A percentile compares a stretch with the other conserved stretches of the same genome.
These are phyloP conservation scores for Linnemannia schmuckeri DNA, from an alignment of 192 early-diverging fungal genomes.

Conservation along the genomic window DNA sequence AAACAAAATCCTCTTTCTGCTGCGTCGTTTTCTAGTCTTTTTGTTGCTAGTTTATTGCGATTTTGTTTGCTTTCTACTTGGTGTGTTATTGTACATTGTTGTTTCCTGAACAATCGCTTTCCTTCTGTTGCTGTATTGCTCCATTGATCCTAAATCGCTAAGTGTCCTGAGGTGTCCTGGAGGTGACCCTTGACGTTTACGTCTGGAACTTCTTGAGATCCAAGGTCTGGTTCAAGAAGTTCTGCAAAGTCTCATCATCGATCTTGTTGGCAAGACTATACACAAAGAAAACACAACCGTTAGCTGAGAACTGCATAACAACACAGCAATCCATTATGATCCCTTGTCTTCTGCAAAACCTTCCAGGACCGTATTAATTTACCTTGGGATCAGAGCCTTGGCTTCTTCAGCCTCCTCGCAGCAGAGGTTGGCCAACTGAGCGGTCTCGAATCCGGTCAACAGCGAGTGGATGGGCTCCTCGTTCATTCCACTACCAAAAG, in stretches of 20 bases:
- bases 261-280: conserved; percentile 80
- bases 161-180: neutral
- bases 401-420: conserved; percentile 94
- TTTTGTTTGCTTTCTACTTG: neutral
- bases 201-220: conserved; percentile 85
- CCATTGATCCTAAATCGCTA: neutral
- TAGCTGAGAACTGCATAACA: neutral
- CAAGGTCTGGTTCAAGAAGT: conserved; percentile 85
- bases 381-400: conserved; percentile 92
- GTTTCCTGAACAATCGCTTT: neutral
- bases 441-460: conserved; percentile 86
- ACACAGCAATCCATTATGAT: neutral
- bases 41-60: neutral
- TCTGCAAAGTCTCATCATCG: conserved; percentile 80
- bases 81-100: neutral
- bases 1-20: neutral
- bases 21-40: neutral
- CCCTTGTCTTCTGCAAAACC: neutral
- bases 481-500: conserved; percentile 48
- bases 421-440: conserved; percentile 92
- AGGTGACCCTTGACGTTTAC: conserved; percentile 29
- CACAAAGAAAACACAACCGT: neutral
- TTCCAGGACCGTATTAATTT: conserved; percentile 13
- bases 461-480: conserved; percentile 51
- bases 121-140: neutral